Evolutionary conservation across 2,329 filamentous ascomycete species (phyloP), one percentile per base, ranked within the genome.

Genomic region (Ascochyta lentis): DNA sequence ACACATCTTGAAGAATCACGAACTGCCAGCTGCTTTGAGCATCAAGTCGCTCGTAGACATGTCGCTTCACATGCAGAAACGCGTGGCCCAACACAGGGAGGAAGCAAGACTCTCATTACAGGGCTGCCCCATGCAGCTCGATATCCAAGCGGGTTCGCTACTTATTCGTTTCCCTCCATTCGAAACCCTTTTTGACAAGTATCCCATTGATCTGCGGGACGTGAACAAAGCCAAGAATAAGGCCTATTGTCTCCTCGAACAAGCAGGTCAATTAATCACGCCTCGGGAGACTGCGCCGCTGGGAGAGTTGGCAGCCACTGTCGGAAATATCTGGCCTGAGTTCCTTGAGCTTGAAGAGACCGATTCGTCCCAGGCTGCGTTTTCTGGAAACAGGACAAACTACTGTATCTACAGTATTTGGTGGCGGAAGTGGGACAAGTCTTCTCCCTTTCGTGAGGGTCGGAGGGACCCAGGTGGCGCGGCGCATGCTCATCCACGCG

Each of bases 11-110:
- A 77, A 80, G 24, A 76, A 82, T 4, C 76, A 87, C 54, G 68
- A 73, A 3, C 77, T 98, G 4, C 94, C 95, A 0, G 73, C 72
- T 9, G 91, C 92, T 0, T 77, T 98, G 2, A 85, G 85, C 58
- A 86, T 87, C 50, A 38, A 55, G 13, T 67, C 67, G 12, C 80
- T 97, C 5, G 75, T 94, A 2, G 75, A 77, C 0, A 23, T 72
- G 3, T 64, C 71, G 4, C 47, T 64, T 4, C 53, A 57, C 12
- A 76, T 96, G 46, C 80, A 88, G 1, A 70, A 78, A 15, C 81
- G 81, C 29, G 83, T 84, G 27, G 79, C 81, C 41, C 65, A 64
- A 12, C 80, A 78, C 45, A 83, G 84, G 33, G 75, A 77, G 2
- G 77, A 84, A 53, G 87, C 86, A 0, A 76, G 84, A 19, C 68